These are phyloP conservation scores for Rugosomyces carneus DNA, from an alignment of 1,284 basidiomycete genomes.

Conservation along the genomic window DNA sequence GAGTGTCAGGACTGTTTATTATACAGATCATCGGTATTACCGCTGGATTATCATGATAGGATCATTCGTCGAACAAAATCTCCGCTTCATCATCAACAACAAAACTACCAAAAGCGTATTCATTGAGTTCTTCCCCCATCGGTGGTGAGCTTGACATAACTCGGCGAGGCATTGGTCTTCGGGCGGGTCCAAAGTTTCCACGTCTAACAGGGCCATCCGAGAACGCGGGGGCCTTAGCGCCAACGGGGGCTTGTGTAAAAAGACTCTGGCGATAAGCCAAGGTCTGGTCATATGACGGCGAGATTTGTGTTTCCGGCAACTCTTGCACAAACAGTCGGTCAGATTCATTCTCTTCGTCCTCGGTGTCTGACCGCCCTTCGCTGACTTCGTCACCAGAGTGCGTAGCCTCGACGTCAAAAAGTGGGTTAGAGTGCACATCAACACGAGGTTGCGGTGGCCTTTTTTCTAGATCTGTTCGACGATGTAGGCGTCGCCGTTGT, in stretches of 20 bases:
- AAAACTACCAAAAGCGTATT: constrained; percentile 69
- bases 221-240: constrained; percentile 47
- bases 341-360: constrained; percentile 59
- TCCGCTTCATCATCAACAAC: constrained; percentile 68
- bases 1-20: neutral
- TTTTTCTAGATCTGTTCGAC: constrained; percentile 25
- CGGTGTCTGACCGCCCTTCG: constrained; percentile 49
- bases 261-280: constrained; percentile 63
- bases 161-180: constrained; percentile 21
- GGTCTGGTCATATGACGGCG: constrained; percentile 71
- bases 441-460: constrained; percentile 21
- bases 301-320: constrained; percentile 62
- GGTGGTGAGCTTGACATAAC: constrained; percentile 57
- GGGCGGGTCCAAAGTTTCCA: constrained; percentile 30
- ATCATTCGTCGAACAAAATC: constrained; percentile 23
- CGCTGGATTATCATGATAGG: neutral
- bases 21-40: neutral
- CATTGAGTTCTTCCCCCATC: constrained; percentile 40
- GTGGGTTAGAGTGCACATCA: constrained; percentile 40
- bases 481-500: constrained; percentile 39
- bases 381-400: constrained; percentile 79
- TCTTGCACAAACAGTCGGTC: constrained; percentile 68
- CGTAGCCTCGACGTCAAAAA: constrained; percentile 61
- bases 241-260: constrained; percentile 55
- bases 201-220: constrained; percentile 40